Conservation (phyloP, 2,329 filamentous ascomycete species). For the Tympanopsis confertula region DNA sequence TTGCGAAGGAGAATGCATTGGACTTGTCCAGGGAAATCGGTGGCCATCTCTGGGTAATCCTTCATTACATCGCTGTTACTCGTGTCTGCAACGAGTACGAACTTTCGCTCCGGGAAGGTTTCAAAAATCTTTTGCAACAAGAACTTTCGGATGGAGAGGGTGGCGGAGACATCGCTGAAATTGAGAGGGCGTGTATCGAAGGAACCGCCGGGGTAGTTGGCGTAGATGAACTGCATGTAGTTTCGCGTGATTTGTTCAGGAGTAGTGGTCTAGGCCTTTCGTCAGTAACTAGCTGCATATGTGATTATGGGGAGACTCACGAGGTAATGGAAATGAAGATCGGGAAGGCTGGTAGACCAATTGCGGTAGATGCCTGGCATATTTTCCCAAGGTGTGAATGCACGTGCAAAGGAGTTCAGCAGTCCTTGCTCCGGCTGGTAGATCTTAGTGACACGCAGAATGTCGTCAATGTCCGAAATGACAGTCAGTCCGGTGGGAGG, state of each 20-base stretch:
- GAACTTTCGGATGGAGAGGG: constrained; percentile 58
- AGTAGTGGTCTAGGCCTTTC: constrained; percentile 71
- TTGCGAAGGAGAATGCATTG: constrained; percentile 71
- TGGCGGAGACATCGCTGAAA: constrained; percentile 65
- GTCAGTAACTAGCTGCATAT: too few species aligned
- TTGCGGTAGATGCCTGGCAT: constrained; percentile 72
- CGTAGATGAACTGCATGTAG: constrained; percentile 74
- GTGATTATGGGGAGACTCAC: too few species aligned
- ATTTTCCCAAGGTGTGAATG: constrained; percentile 63
- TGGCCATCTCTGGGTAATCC: constrained; percentile 44
- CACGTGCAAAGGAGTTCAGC: constrained; percentile 63
- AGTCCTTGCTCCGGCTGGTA: constrained; percentile 65
- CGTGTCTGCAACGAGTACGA: constrained; percentile 67
- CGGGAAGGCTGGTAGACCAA: constrained; percentile 54
- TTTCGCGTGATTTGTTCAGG: constrained; percentile 67
- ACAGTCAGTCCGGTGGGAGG: constrained; percentile 60
- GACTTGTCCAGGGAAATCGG: constrained; percentile 58
- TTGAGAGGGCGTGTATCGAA: constrained; percentile 72
- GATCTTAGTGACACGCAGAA: constrained; percentile 68
- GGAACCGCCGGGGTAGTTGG: constrained; percentile 64
- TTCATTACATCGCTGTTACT: constrained; percentile 68
- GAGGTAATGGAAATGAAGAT: constrained; percentile 67
- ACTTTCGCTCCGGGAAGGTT: constrained; percentile 65
- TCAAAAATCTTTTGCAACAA: constrained; percentile 62
- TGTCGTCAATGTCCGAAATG: constrained; percentile 70